Base-by-base conservation (phyloP, 805 yeast genomes). In the Kluyveromyces nonfermentans region DNA sequence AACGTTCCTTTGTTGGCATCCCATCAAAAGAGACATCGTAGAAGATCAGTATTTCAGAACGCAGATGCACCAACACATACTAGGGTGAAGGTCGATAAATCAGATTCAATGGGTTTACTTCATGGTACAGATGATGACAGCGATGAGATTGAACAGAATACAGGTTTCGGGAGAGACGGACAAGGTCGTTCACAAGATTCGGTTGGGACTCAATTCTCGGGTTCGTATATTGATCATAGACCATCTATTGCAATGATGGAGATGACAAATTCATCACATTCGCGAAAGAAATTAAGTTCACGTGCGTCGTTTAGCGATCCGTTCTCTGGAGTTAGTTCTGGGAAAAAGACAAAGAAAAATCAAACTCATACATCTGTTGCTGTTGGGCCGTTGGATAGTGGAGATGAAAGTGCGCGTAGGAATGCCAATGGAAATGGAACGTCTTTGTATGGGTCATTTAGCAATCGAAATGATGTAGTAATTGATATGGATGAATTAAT, bases 401-500 rank as follows among this genome's bases (percentile, higher is more conserved):
- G 9, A 10, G 30, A 25, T 25, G 30, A 14, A 14, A 25, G 12
- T 25, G 14, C 9, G 9, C 7, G 14, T 14, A 25, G 30, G 12
- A 25, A 3, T 25, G 30, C 30, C 53, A 34, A 50, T 52, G 35
- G 43, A 50, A 22, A 50, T 55, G 2, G 33, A 46, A 21, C 51
- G 50, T 15, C 46, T 43, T 12, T 50, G n/a, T 36, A 38, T 18
- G 41, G 41, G 5, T 38, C 41, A 3, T 6, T 38, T 19, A 38
- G 31, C 20, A 38, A 28, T 19, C 7, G 41, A 28, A 38, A 52
- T 31, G 65, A 61, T 40, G 65, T 61, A 7, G 59, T 61, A 5
- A 60, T 61, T 22, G 65, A 61, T 47, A 64, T 61, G 10, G 65
- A 61, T 49, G 64, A 57, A 10, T 40, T 61, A 31, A 54, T 61